Base-by-base conservation (phyloP, 2,329 filamentous ascomycete genomes). In the Ramularia collo-cygni region DNA sequence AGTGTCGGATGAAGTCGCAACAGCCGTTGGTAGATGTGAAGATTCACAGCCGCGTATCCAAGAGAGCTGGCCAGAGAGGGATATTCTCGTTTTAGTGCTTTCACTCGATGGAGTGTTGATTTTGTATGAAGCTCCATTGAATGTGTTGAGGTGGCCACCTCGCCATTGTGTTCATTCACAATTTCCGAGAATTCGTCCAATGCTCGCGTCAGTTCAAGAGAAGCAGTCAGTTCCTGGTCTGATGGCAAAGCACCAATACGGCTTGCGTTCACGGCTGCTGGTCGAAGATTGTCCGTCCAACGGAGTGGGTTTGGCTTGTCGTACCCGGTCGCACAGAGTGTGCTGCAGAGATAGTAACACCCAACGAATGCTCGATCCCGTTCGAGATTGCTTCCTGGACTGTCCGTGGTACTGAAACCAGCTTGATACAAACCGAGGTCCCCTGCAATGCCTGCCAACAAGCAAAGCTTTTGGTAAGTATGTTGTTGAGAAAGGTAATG, bases 361-460 rank as follows among this genome's bases (percentile, higher is more conserved):
- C 55, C 55, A 2, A 56, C 44, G 18, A 55, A 53, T 4, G 53
- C 46, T 28, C 52, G 44, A 43, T 52, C 42, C 14, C 41, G 42
- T 24, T 53, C 48, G 10, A 52, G 15, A 4, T 40, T 29, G 37
- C 43, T 41, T 37, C 39, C 44, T 15, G 49, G 34, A 26, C 49
- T 47, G 6, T 35, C 35, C 15, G 40, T 35, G 4, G 35, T 38
- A 14, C 38, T 42, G 29, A 38, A 39, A 28, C 19, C 37, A n/a
- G 42, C 34, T 28, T 32, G 35, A 28, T 55, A 52, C 13, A 55
- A 29, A 2, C 55, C 54, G n/a, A 55, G 44, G 30, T 57, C 54
- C n/a, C 48, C 45, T 3, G 48, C 53, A 41, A 55, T 56, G 12
- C 48, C 52, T 4, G 51, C 50, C 3, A 58, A 40, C 8, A 58